Evolutionary conservation across 2,329 filamentous ascomycete species (phyloP).

Genomic region (Corniculantispora saksenae): DNA sequence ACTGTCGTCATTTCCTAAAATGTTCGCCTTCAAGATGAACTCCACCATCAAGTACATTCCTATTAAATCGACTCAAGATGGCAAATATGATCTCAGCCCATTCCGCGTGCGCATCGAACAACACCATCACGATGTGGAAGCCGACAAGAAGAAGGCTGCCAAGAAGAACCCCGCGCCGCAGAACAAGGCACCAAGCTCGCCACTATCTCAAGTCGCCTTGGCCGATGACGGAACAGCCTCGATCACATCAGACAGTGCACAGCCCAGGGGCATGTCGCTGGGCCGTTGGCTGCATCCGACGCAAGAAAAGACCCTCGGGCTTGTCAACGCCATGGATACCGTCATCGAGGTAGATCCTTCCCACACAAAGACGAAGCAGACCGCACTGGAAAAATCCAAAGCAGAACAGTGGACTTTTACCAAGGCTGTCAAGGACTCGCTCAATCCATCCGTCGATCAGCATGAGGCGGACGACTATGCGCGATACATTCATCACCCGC

Average conservation of each 20-base stretch:
- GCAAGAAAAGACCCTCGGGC: constrained; percentile 34
- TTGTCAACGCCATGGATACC: constrained; percentile 21
- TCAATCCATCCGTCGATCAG: constrained; percentile 78
- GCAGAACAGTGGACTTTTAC: constrained; percentile 87
- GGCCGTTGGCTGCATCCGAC: constrained; percentile 63
- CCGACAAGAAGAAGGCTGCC: constrained; percentile 61
- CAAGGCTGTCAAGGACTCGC: constrained; percentile 79
- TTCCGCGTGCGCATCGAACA: constrained; percentile 74
- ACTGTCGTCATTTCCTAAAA: constrained; percentile 85
- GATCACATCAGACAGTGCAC: constrained; percentile 39
- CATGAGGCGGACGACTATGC: constrained; percentile 84
- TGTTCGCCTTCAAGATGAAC: constrained; percentile 91
- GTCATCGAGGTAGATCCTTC: constrained; percentile 23
- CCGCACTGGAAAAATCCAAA: constrained; percentile 72
- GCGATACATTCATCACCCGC: constrained; percentile 84
- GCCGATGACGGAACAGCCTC: constrained; percentile 45
- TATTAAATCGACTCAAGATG: constrained; percentile 69
- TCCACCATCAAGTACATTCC: constrained; percentile 83
- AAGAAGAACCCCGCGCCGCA: constrained; percentile 73
- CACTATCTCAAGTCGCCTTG: constrained; percentile 24
- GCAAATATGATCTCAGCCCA: constrained; percentile 81
- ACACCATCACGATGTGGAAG: constrained; percentile 53
- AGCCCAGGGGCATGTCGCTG: constrained; percentile 52
- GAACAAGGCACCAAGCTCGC: constrained; percentile 41
- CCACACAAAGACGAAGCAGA: constrained; percentile 52